Conservation (phyloP, 73 alveolate species). For the Blepharisma stoltei region DNA sequence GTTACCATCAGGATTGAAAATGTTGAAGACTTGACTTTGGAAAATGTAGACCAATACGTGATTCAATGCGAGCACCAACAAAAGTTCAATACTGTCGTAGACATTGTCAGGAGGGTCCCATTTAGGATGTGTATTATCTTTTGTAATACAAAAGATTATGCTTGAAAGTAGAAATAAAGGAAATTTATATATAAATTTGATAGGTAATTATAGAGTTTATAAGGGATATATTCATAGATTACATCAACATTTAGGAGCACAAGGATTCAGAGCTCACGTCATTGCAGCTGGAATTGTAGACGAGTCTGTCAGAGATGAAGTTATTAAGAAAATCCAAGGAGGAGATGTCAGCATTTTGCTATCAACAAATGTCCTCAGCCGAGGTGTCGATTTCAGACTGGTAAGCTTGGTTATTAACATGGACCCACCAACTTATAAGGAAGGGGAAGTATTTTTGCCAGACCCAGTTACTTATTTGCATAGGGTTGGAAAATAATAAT, state of each 20-base stretch:
- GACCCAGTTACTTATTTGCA: constrained; percentile 38
- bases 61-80: background rate
- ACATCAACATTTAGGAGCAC: constrained; percentile 25
- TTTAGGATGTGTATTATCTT: constrained; percentile 2
- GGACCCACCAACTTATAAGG: constrained; percentile 53
- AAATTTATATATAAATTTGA: no score
- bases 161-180: no score
- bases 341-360: constrained; percentile 49
- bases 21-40: constrained; percentile 4
- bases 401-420: constrained; percentile 61
- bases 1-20: background rate
- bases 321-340: constrained; percentile 47
- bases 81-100: background rate
- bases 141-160: constrained; percentile 2
- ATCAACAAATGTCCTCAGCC: constrained; percentile 63
- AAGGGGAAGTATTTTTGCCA: background rate
- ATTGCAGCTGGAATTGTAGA: constrained; percentile 57
- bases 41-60: constrained; percentile 7
- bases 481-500: constrained; percentile 53
- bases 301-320: constrained; percentile 53
- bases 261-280: constrained; percentile 41
- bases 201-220: no score
- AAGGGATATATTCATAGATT: background rate
- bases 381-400: constrained; percentile 67
- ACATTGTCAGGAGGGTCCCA: background rate